Conservation (phyloP, 2,329 filamentous ascomycete species). For the Pseudogymnoascus sp. region DNA sequence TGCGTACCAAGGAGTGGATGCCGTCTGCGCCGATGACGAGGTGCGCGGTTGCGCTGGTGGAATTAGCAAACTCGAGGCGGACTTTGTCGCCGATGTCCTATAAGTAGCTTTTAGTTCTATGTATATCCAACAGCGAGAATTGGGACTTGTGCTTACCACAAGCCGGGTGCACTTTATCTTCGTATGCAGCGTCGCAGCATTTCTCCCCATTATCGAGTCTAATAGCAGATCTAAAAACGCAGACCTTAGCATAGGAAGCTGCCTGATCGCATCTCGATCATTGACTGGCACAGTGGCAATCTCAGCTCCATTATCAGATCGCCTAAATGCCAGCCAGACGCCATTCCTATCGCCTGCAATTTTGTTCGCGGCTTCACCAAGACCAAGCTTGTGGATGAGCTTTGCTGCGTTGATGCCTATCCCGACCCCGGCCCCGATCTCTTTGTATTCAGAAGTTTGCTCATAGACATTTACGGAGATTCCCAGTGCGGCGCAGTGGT, state of each 20-base stretch:
- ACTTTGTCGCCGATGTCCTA: neutral
- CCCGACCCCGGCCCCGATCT: neutral
- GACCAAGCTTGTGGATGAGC: constrained; percentile 20
- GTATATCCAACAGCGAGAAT: neutral
- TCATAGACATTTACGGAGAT: neutral
- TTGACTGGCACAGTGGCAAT: constrained; percentile 25
- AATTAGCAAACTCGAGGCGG: neutral
- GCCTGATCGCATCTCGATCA: constrained; percentile 11
- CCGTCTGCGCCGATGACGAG: constrained; percentile 4
- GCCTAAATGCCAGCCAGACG: constrained; percentile 29
- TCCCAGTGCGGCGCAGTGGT: neutral
- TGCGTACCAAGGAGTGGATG: neutral
- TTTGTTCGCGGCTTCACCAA: constrained; percentile 24
- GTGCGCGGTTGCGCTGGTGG: neutral
- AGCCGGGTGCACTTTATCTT: constrained; percentile 21
- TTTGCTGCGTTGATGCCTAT: constrained; percentile 10
- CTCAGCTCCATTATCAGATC: constrained; percentile 29
- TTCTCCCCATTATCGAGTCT: constrained; percentile 16
- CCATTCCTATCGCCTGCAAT: constrained; percentile 26
- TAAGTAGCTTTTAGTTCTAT: neutral
- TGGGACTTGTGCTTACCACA: neutral
- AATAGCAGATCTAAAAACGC: constrained; percentile 24
- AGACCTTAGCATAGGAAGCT: constrained; percentile 10
- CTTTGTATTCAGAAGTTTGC: constrained; percentile 11
- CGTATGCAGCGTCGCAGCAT: constrained; percentile 23